phyloP scores from a whole-genome alignment of 176 grass and related monocot genomes.

The Elaeis guineensis region DNA sequence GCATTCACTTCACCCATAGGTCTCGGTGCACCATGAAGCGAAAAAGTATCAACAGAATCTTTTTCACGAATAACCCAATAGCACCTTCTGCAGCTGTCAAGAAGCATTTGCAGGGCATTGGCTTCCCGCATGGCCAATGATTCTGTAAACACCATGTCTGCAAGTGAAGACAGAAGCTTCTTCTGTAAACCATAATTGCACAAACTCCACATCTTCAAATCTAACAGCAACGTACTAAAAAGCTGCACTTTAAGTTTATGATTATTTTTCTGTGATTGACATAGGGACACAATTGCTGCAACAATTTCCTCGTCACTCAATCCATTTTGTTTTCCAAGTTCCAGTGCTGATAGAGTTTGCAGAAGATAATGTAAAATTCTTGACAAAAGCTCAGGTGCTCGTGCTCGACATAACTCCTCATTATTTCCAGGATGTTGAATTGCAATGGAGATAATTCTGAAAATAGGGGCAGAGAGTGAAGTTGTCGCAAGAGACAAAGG shows the following conservation, averaged over 20 bases:
- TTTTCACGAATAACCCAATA: constrained; percentile 72
- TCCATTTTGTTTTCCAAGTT: constrained; percentile 34
- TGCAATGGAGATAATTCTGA: constrained; percentile 77
- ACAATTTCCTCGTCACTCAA: constrained; percentile 80
- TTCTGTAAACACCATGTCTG: constrained; percentile 97
- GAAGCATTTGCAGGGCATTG: constrained; percentile 92
- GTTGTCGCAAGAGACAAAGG: constrained; percentile 38
- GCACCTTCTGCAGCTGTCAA: constrained; percentile 96
- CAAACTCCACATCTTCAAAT: constrained; percentile 92
- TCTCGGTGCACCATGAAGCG: constrained; percentile 43
- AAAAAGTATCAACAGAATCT: constrained; percentile 70
- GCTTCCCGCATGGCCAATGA: constrained; percentile 78
- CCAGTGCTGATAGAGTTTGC: constrained; percentile 54
- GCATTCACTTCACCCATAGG: constrained; percentile 83
- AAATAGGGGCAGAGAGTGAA: constrained; percentile 80
- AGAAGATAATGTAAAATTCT: constrained; percentile 68
- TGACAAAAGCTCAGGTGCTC: constrained; percentile 79
- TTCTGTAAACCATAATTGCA: constrained; percentile 95
- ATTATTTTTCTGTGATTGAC: constrained; percentile 82
- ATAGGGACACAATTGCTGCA: constrained; percentile 71
- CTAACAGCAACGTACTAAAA: constrained; percentile 79
- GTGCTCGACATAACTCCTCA: constrained; percentile 75
- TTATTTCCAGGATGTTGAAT: constrained; percentile 95
- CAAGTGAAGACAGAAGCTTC: constrained; percentile 97
- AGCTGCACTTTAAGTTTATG: constrained; percentile 83